phyloP scores from a whole-genome alignment of 768 basidiomycete species.

The Kwoniella heveanensis region DNA sequence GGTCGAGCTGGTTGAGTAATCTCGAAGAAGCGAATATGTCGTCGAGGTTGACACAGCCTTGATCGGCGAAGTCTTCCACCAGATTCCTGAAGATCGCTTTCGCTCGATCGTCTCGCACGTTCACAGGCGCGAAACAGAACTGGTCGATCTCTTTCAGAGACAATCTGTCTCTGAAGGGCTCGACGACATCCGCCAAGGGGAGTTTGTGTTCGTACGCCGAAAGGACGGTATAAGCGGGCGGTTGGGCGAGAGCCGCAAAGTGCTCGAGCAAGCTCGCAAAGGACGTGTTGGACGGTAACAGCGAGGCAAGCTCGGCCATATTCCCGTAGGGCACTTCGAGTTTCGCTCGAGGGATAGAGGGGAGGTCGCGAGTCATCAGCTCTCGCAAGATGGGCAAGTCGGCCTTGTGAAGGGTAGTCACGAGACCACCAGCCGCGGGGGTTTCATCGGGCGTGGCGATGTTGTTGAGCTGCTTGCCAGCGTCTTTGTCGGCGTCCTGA shows the following conservation, averaged over 20 bases:
- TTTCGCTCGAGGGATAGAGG: slow-evolving; percentile 63
- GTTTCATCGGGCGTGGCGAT: slow-evolving; percentile 25
- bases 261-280: slow-evolving; percentile 55
- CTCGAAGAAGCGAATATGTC: slow-evolving; percentile 56
- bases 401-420: slow-evolving; percentile 67
- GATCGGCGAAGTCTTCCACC: slow-evolving; percentile 58
- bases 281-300: slow-evolving; percentile 54
- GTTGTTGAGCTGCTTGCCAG: slow-evolving; percentile 21
- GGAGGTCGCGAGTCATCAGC: slow-evolving; percentile 63
- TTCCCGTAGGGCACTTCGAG: slow-evolving; percentile 55
- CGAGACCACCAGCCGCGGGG: slow-evolving; percentile 63
- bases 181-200: slow-evolving; percentile 49
- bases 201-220: slow-evolving; percentile 29
- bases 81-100: slow-evolving; percentile 54
- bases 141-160: slow-evolving; percentile 52
- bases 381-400: slow-evolving; percentile 67
- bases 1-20: slow-evolving; percentile 59
- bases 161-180: slow-evolving; percentile 45
- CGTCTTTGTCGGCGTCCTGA: slow-evolving; percentile 14
- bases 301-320: slow-evolving; percentile 43
- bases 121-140: slow-evolving; percentile 56
- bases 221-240: slow-evolving; percentile 48
- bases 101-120: slow-evolving; percentile 50
- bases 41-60: slow-evolving; percentile 60
- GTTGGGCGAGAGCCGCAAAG: slow-evolving; percentile 44